A percentile compares a stretch with the other conserved stretches of the same genome.
Conservation (phyloP, 2,329 filamentous ascomycete species). For the Furcasterigmium furcatum region DNA sequence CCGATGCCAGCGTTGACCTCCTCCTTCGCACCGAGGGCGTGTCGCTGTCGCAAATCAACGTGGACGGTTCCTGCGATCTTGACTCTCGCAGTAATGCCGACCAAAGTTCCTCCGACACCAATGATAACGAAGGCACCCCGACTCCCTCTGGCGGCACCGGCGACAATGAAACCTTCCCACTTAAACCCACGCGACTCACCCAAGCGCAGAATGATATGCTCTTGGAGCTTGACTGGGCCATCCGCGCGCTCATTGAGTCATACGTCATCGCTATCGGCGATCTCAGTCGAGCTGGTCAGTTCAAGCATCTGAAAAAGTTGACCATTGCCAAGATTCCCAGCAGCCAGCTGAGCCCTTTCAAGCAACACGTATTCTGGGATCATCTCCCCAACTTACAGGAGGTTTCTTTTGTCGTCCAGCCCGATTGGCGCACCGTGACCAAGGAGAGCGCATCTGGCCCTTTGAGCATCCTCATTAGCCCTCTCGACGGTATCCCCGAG, state of each 20-base stretch:
- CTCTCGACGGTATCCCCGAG: conserved; percentile 12
- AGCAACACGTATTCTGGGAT: conserved; percentile 58
- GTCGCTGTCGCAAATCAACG: no score
- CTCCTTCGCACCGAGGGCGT: no score
- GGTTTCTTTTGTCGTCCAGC: conserved; percentile 58
- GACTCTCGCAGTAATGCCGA: no score
- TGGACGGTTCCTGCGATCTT: no score
- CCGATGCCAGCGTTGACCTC: no score
- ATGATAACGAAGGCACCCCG: no score
- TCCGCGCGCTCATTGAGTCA: conserved; percentile 64
- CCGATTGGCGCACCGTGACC: conserved; percentile 61
- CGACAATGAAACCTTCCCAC: no score
- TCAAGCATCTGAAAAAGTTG: conserved; percentile 52
- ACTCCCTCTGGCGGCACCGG: no score
- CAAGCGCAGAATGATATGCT: conserved; percentile 66
- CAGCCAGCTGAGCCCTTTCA: conserved; percentile 53
- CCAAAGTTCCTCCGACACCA: no score
- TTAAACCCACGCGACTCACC: conserved; percentile 55
- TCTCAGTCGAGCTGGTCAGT: conserved; percentile 43
- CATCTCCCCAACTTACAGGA: conserved; percentile 50
- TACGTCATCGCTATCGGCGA: conserved; percentile 64
- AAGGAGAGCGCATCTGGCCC: conserved; percentile 31
- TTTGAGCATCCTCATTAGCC: conserved; percentile 24
- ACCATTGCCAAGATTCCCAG: conserved; percentile 64
- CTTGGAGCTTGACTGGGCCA: conserved; percentile 65